Percentiles rank a stretch among this genome's conserved stretches.
Conservation (phyloP, 192 early-diverging fungal species). For the Gaertneriomyces sp. region DNA sequence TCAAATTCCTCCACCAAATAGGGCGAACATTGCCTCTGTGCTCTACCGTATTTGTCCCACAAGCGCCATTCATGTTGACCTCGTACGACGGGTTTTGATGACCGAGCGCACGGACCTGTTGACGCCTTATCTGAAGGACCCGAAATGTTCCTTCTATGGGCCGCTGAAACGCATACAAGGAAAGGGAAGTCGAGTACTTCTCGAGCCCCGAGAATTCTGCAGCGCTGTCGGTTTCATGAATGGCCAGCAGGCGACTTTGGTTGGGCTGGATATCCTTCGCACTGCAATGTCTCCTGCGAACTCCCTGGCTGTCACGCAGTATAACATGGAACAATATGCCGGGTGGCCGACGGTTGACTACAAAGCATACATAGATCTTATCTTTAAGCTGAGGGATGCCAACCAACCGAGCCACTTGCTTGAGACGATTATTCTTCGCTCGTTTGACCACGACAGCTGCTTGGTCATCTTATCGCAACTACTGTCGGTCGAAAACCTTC, state of each 20-base stretch:
- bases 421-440: constrained; percentile 1
- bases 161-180: not conserved
- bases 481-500: not conserved
- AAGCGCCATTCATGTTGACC: not conserved
- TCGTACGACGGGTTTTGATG: not conserved
- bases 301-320: not conserved
- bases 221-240: constrained; percentile 1
- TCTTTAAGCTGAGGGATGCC: not conserved
- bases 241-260: not conserved
- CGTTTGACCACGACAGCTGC: constrained; percentile 3
- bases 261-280: not conserved
- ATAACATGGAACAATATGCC: not conserved
- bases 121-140: not conserved
- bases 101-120: not conserved
- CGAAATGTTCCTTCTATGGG: not conserved
- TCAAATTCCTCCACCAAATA: not conserved
- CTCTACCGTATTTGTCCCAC: not conserved
- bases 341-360: constrained; percentile 3
- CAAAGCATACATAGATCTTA: not conserved
- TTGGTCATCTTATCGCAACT: not conserved
- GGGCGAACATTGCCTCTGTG: not conserved
- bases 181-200: not conserved
- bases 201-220: not conserved
- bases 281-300: not conserved
- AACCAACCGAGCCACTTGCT: not conserved